A percentile compares a stretch with the other conserved stretches of the same genome.
Conservation (phyloP, 1,284 basidiomycete genomes). For the Tilletia setariae region DNA sequence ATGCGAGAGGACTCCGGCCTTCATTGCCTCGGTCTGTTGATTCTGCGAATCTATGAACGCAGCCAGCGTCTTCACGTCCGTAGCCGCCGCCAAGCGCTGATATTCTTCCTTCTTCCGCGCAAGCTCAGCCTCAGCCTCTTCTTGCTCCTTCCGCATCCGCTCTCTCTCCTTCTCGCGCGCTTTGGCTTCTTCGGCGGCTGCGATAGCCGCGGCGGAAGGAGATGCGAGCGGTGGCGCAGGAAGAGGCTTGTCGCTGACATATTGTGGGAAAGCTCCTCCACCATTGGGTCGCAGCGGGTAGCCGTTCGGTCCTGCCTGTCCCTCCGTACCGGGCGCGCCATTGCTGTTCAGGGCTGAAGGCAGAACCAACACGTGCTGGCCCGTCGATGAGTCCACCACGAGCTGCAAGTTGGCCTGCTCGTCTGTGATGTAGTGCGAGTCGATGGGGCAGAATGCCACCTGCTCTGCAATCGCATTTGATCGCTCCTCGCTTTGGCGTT, state of each 20-base stretch:
- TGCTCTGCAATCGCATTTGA: slow-evolving; percentile 38
- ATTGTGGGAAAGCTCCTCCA: background rate
- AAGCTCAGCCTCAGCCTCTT: slow-evolving; percentile 7
- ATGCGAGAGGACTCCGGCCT: background rate
- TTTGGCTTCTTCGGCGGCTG: background rate
- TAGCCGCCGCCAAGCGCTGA: slow-evolving; percentile 28
- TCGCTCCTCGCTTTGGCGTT: slow-evolving; percentile 24
- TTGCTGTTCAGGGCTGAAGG: background rate
- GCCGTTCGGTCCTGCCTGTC: no score
- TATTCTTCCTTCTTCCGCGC: slow-evolving; percentile 14
- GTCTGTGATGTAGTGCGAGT: slow-evolving; percentile 34
- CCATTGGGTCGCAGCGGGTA: no score
- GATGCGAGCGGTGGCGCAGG: background rate
- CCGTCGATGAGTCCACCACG: background rate
- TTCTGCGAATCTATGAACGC: slow-evolving; percentile 5
- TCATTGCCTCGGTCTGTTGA: background rate
- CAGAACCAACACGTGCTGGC: background rate
- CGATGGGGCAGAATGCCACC: slow-evolving; percentile 27
- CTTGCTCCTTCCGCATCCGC: background rate
- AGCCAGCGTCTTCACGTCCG: slow-evolving; percentile 17
- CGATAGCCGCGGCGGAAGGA: background rate
- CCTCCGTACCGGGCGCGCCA: background rate
- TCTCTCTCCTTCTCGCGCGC: slow-evolving; percentile 12
- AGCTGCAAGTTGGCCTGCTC: slow-evolving; percentile 28
- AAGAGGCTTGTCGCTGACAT: slow-evolving; percentile 3